Percentiles rank a stretch among this genome's conserved stretches.
phyloP scores from a whole-genome alignment of 2,329 filamentous ascomycete species.

The Fusarium sp. region DNA sequence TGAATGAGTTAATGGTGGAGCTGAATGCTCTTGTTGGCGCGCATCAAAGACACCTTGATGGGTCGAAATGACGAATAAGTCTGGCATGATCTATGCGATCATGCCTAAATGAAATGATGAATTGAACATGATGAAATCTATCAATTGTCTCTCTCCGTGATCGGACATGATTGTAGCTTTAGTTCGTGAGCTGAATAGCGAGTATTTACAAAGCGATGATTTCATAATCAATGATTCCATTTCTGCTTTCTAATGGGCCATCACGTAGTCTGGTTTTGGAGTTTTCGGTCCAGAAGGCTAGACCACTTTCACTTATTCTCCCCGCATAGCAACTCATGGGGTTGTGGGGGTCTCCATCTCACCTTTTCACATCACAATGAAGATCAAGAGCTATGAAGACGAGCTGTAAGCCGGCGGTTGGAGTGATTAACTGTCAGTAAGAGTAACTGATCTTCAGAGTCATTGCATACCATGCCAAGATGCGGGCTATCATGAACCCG shows the following conservation, averaged over 20 bases:
- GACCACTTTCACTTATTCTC: neutral
- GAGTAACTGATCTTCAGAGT: neutral
- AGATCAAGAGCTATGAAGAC: neutral
- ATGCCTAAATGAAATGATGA: slow-evolving; percentile 23
- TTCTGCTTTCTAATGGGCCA: neutral
- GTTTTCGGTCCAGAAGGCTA: neutral
- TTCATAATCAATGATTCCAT: neutral
- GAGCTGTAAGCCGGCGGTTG: neutral
- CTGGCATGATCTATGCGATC: neutral
- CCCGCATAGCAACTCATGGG: neutral
- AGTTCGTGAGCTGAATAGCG: neutral
- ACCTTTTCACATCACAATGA: neutral
- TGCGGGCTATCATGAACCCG: neutral
- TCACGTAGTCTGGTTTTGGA: neutral
- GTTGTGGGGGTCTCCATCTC: neutral
- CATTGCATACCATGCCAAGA: neutral
- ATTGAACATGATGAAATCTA: slow-evolving; percentile 8
- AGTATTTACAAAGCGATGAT: neutral
- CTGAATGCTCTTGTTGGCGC: slow-evolving; percentile 6
- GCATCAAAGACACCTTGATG: slow-evolving; percentile 37
- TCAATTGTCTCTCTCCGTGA: neutral
- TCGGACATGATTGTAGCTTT: too few relatives aligned
- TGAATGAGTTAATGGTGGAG: slow-evolving; percentile 28
- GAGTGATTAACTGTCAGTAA: neutral
- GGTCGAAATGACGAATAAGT: slow-evolving; percentile 29